phyloP scores from a whole-genome alignment of 23 red algal species.

The Gracilaria gracilis region DNA sequence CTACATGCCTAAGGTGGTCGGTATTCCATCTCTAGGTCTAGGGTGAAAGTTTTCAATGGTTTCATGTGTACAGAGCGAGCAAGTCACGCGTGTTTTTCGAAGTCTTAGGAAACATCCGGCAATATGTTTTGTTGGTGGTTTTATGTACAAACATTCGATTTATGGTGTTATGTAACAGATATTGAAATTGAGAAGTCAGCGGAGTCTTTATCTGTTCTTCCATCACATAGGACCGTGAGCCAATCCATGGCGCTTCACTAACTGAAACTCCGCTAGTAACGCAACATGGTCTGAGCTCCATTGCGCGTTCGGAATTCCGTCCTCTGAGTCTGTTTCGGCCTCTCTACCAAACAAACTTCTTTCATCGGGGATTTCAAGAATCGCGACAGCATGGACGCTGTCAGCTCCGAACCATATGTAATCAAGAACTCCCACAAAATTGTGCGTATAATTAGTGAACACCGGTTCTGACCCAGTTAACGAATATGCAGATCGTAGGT shows the following conservation, averaged over 20 bases:
- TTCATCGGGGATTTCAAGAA: conserved; percentile 84
- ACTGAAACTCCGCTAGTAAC: conserved; percentile 64
- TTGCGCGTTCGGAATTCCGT: conserved; percentile 77
- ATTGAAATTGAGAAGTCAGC: conserved; percentile 7
- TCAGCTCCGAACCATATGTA: conserved; percentile 90
- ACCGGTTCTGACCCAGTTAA: conserved; percentile 84
- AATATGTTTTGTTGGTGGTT: background rate
- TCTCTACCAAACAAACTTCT: conserved; percentile 59
- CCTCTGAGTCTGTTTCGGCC: conserved; percentile 46
- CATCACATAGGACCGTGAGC: conserved; percentile 53
- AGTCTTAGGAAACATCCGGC: background rate
- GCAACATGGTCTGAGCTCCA: conserved; percentile 80
- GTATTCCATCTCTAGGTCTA: conserved; percentile 34
- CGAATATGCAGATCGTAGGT: conserved; percentile 81
- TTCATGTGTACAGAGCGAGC: background rate
- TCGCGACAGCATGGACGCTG: conserved; percentile 65
- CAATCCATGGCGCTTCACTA: conserved; percentile 53
- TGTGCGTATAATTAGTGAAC: conserved; percentile 96
- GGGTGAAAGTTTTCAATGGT: background rate
- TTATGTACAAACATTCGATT: conserved; percentile 41
- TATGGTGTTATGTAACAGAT: conserved; percentile 26
- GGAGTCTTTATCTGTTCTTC: background rate
- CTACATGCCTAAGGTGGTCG: conserved; percentile 40
- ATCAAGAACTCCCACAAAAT: conserved; percentile 93
- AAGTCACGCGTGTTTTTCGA: background rate